Conservation (phyloP, 352 stramenopile genomes). For the Phytophthora melonis region DNA sequence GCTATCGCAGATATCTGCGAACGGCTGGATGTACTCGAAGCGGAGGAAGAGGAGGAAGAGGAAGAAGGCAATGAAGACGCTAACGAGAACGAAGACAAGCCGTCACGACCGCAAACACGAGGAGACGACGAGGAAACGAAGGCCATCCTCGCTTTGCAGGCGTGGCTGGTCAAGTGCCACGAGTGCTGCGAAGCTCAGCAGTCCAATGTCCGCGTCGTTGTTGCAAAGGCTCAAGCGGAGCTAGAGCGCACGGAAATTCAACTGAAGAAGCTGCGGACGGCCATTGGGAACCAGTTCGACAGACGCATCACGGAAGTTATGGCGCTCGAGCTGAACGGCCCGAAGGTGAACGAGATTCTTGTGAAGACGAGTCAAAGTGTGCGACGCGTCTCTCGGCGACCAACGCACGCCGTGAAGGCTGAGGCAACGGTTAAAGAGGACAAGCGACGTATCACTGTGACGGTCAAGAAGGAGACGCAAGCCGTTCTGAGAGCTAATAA, state of each 20-base stretch:
- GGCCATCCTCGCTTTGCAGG: conserved; percentile 58
- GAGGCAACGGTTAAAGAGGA: conserved; percentile 12
- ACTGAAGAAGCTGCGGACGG: conserved; percentile 62
- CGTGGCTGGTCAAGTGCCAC: conserved; percentile 70
- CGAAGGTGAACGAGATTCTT: conserved; percentile 33
- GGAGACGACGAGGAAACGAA: conserved; percentile 35
- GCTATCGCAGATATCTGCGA: conserved; percentile 55
- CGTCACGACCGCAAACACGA: conserved; percentile 19
- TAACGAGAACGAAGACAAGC: conserved; percentile 1
- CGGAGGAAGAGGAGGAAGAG: conserved; percentile 40
- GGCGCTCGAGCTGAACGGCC: conserved; percentile 34
- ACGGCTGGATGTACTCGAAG: conserved; percentile 34
- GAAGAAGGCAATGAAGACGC: conserved; percentile 28
- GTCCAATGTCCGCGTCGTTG: conserved; percentile 43
- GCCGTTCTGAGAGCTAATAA: conserved; percentile 57
- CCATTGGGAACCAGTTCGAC: conserved; percentile 71
- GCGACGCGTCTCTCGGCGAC: conserved; percentile 27
- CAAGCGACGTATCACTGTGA: conserved; percentile 50
- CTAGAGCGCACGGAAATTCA: conserved; percentile 65
- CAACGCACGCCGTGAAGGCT: conserved; percentile 12
- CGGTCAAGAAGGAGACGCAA: conserved; percentile 67
- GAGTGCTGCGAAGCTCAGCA: conserved; percentile 58
- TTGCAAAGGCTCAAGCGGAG: conserved; percentile 53
- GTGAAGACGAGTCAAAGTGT: conserved; percentile 32
- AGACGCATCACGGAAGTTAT: conserved; percentile 59